phyloP scores from a whole-genome alignment of 2,329 filamentous ascomycete species.

The Exophiala spinifera region DNA sequence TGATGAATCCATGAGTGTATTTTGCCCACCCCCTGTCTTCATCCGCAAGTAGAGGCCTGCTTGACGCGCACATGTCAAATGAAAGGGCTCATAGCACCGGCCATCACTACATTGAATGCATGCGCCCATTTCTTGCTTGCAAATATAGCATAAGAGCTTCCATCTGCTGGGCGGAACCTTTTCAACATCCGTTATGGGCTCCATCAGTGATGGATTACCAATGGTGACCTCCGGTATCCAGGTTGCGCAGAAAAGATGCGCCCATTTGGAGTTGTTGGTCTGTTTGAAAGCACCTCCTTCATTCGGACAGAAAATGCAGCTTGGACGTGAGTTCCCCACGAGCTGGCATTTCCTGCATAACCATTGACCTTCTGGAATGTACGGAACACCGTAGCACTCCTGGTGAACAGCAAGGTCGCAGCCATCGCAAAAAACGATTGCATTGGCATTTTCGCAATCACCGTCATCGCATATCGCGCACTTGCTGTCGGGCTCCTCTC shows the following conservation, averaged over 20 bases:
- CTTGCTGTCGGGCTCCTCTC: slow-evolving; percentile 94
- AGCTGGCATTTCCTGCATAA: slow-evolving; percentile 94
- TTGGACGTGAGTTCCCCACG: slow-evolving; percentile 86
- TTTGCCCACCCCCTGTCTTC: slow-evolving; percentile 82
- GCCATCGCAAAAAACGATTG: slow-evolving; percentile 97
- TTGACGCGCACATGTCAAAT: slow-evolving; percentile 89
- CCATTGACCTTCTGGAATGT: slow-evolving; percentile 98
- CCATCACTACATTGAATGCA: slow-evolving; percentile 99
- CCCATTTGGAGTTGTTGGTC: slow-evolving; percentile 94
- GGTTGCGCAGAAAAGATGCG: slow-evolving; percentile 91
- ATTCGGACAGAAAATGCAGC: slow-evolving; percentile 97
- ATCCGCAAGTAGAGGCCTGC: slow-evolving; percentile 89
- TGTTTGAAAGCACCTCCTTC: slow-evolving; percentile 98
- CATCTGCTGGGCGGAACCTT: slow-evolving; percentile 93
- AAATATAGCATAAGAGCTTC: slow-evolving; percentile 94
- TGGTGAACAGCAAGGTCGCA: slow-evolving; percentile 97
- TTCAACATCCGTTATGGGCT: slow-evolving; percentile 95
- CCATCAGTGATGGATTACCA: slow-evolving; percentile 96
- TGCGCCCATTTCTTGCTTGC: slow-evolving; percentile 94
- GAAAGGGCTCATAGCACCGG: slow-evolving; percentile 93
- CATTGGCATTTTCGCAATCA: slow-evolving; percentile 99
- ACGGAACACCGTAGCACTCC: slow-evolving; percentile 97
- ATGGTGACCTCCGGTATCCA: slow-evolving; percentile 98
- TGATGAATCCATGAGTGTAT: slow-evolving; percentile 74
- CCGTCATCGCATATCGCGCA: slow-evolving; percentile 98